These are phyloP conservation scores for Sambucus nigra DNA, from an alignment of 129 eudicot species.

Conservation along the genomic window DNA sequence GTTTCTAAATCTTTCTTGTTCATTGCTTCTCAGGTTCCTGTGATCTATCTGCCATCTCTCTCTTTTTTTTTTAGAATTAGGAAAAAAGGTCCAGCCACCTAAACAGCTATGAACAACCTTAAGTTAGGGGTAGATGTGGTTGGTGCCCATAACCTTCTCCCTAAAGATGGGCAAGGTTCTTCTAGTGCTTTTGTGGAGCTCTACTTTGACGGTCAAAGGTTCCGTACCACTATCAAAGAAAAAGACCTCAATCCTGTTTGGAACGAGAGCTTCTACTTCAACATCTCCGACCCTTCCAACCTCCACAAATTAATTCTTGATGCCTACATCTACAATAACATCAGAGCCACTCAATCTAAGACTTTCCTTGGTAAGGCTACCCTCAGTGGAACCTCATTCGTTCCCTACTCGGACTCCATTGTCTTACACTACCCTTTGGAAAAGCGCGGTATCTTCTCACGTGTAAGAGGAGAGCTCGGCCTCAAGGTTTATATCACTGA, in stretches of 20 bases:
- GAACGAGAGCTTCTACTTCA: conserved; percentile 94
- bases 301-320: conserved; percentile 66
- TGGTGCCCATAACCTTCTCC: conserved; percentile 89
- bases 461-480: conserved; percentile 87
- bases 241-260: conserved; percentile 91
- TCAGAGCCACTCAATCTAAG: conserved; percentile 45
- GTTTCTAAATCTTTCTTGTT: neutral
- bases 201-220: conserved; percentile 67
- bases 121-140: conserved; percentile 86
- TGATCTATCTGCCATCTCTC: conserved; percentile 9
- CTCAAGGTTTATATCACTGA: conserved; percentile 81
- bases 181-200: conserved; percentile 83
- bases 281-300: conserved; percentile 74
- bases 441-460: conserved; percentile 83
- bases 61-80: no score
- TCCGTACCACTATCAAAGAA: conserved; percentile 76
- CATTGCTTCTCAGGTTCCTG: conserved; percentile 25
- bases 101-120: conserved; percentile 35
- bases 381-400: conserved; percentile 81
- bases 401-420: conserved; percentile 84
- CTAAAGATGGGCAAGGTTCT: conserved; percentile 97
- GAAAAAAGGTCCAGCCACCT: neutral
- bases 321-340: conserved; percentile 58
- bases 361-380: conserved; percentile 82
- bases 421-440: conserved; percentile 85